Conservation (phyloP, 2,329 filamentous ascomycete species). For the Aspergillus pseudotamarii region DNA sequence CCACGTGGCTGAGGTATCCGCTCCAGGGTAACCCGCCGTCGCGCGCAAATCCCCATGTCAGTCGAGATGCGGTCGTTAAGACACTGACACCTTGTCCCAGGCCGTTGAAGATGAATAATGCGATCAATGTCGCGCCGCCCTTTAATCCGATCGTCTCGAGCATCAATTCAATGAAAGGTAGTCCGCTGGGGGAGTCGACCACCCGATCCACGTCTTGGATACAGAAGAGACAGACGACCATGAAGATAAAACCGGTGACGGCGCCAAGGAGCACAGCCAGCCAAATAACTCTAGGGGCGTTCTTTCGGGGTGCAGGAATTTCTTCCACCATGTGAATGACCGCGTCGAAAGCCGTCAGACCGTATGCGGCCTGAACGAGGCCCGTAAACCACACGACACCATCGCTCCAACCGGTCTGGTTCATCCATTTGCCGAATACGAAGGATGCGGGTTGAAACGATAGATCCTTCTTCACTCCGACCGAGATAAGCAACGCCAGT, state of each 20-base stretch:
- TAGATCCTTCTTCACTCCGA: conserved; percentile 50
- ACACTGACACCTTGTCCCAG: conserved; percentile 57
- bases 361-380: conserved; percentile 60
- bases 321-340: conserved; percentile 64
- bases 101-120: conserved; percentile 60
- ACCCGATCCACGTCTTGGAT: conserved; percentile 52
- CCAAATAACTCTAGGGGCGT: conserved; percentile 56
- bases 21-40: conserved; percentile 54
- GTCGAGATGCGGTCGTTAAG: conserved; percentile 54
- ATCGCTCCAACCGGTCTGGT: conserved; percentile 56
- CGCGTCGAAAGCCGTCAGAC: conserved; percentile 60
- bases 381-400: conserved; percentile 63
- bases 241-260: conserved; percentile 55
- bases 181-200: conserved; percentile 40
- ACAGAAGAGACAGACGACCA: conserved; percentile 56
- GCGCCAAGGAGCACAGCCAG: conserved; percentile 55
- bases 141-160: conserved; percentile 43
- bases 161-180: conserved; percentile 56
- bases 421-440: conserved; percentile 57
- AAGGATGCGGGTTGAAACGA: conserved; percentile 54
- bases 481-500: conserved; percentile 55
- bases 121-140: conserved; percentile 54
- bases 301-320: conserved; percentile 55
- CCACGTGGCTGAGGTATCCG: conserved; percentile 48
- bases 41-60: conserved; percentile 60